Evolutionary conservation across 306 rosid species (phyloP).

Genomic region (Dalbergia cultrata): DNA sequence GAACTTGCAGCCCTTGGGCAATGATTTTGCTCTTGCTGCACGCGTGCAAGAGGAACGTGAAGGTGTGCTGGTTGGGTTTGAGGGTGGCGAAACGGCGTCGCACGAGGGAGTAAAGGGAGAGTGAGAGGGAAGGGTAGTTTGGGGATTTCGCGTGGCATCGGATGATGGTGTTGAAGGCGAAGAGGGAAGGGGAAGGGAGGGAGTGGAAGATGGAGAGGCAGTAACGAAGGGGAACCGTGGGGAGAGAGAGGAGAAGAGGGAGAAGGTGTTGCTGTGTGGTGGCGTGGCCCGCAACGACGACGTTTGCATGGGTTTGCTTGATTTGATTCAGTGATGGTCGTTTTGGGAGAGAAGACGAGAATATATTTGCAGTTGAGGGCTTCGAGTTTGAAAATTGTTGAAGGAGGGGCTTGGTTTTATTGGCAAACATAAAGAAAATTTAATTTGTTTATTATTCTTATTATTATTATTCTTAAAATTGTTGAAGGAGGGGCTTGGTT

Average conservation of each 20-base stretch:
- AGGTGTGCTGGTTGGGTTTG: constrained; percentile 73
- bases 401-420: constrained; percentile 47
- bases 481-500: no score
- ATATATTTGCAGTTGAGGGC: background rate
- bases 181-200: constrained; percentile 54
- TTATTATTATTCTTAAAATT: no score
- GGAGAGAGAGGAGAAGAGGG: constrained; percentile 51
- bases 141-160: constrained; percentile 64
- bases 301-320: constrained; percentile 69
- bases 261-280: constrained; percentile 48
- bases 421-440: constrained; percentile 46
- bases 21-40: constrained; percentile 38
- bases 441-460: no score
- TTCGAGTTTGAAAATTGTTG: background rate
- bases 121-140: background rate
- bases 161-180: constrained; percentile 72
- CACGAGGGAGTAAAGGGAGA: constrained; percentile 58
- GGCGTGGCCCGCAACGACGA: constrained; percentile 60
- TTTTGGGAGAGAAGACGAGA: constrained; percentile 49
- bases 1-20: constrained; percentile 60
- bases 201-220: constrained; percentile 57
- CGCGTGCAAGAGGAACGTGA: constrained; percentile 74
- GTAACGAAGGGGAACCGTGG: constrained; percentile 39
- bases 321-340: constrained; percentile 59
- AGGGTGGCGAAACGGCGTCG: constrained; percentile 38